Conservation (phyloP, 2,329 filamentous ascomycete genomes). For the Nothophoma quercina region DNA sequence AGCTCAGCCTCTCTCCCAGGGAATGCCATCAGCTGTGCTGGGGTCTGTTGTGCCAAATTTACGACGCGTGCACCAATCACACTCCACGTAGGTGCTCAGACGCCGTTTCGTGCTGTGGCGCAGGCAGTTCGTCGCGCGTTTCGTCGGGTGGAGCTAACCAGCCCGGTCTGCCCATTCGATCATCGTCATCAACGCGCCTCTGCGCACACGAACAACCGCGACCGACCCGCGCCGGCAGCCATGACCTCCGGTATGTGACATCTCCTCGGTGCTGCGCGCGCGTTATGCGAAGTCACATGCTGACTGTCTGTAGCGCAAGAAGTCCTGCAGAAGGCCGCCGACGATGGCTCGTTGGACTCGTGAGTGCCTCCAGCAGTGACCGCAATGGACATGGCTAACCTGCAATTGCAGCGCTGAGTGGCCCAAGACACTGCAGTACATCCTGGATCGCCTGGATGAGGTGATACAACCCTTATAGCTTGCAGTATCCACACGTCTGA, state of each 20-base stretch:
- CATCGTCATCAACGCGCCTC: conserved; percentile 14
- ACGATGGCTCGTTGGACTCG: conserved; percentile 66
- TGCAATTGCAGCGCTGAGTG: conserved; percentile 67
- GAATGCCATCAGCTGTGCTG: neutral
- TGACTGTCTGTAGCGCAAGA: conserved; percentile 52
- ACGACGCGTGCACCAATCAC: neutral
- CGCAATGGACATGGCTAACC: conserved; percentile 11
- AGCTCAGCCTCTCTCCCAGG: conserved; percentile 11
- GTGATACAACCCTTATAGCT: conserved; percentile 46
- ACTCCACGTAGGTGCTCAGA: neutral
- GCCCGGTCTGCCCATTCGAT: neutral
- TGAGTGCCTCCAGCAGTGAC: conserved; percentile 49
- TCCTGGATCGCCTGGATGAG: conserved; percentile 74
- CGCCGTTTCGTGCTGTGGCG: conserved; percentile 19
- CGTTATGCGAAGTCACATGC: conserved; percentile 14
- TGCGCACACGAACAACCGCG: neutral
- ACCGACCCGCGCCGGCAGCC: conserved; percentile 1
- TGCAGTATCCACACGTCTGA: neutral
- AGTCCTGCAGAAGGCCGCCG: conserved; percentile 63
- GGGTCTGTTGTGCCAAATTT: conserved; percentile 3
- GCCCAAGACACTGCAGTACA: conserved; percentile 70
- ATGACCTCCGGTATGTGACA: conserved; percentile 23
- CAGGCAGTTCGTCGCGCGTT: conserved; percentile 10
- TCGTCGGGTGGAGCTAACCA: conserved; percentile 1
- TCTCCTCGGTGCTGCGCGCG: neutral